Percentiles rank a stretch among this genome's conserved stretches.
Evolutionary conservation across 371 early-diverging fungal species (phyloP).

Genomic region (Zychaea mexicana): DNA sequence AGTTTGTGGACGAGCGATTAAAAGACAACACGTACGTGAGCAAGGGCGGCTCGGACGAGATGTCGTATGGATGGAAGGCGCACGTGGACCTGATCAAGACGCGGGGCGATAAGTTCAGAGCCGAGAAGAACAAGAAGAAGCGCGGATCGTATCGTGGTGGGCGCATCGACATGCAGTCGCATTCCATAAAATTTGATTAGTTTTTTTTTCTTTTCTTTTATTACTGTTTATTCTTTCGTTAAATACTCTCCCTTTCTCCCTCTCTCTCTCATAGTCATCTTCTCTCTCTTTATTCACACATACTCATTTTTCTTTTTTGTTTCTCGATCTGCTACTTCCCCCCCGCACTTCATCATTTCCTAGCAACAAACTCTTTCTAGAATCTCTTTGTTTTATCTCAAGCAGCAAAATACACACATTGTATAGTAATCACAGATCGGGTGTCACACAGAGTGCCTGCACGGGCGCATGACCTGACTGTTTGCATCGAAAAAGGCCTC

Average conservation of each 20-base stretch:
- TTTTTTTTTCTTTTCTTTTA: neutral
- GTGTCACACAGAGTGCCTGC: neutral
- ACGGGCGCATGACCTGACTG: neutral
- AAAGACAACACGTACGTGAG: conserved; percentile 82
- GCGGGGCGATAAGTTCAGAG: conserved; percentile 92
- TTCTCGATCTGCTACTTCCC: too few species aligned
- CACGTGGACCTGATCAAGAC: conserved; percentile 89
- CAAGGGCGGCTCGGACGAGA: conserved; percentile 67
- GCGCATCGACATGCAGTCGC: conserved; percentile 77
- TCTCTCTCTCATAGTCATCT: too few species aligned
- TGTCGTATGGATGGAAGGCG: conserved; percentile 91
- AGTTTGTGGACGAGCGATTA: conserved; percentile 75
- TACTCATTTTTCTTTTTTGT: neutral
- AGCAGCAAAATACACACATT: too few species aligned
- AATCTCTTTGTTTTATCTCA: too few species aligned
- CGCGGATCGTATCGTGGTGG: conserved; percentile 95
- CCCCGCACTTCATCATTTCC: too few species aligned
- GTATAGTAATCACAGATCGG: too few species aligned
- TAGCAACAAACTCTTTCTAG: too few species aligned
- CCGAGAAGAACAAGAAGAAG: conserved; percentile 98
- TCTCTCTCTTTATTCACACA: neutral
- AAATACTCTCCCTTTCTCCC: too few species aligned
- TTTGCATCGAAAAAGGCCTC: conserved; percentile 1
- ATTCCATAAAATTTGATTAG: conserved; percentile 91
- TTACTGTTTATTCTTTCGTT: too few species aligned